Base-by-base conservation (phyloP, 371 early-diverging fungal genomes). In the Lichtheimia hyalospora region DNA sequence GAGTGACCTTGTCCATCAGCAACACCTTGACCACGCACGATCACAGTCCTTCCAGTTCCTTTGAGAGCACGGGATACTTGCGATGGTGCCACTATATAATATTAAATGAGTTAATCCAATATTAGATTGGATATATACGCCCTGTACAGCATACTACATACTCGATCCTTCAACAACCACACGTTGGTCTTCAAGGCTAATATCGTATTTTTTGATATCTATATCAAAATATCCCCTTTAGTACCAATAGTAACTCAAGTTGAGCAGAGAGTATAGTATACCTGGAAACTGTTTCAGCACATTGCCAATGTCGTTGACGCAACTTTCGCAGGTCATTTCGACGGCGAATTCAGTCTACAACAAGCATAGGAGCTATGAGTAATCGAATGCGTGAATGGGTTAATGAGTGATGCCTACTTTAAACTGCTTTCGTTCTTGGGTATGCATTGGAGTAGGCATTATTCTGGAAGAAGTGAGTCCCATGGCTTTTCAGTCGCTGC, bases 251-350 rank as follows among this genome's bases (percentile, higher is more conserved):
- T 12, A 20, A 48, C 27, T 5, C 12, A 34, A 43, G 21, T n/a
- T 16, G 10, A 50, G 18, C 6, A 7, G 54, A 28, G 27, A 34
- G 34, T 10, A 25, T 25, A 25, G 10, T 20, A 56, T 78, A 84
- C 85, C 86, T 21, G 84, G 70, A 41, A 76, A 73, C 2, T 69
- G 48, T 6, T 82, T 66, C 18, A 92, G 74, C 7, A 84, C 83
- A 15, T 78, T 78, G 41, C 71, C 74, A 48, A 92, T 79, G 53
- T 84, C 83, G 44, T 86, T 69, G 0, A 89, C 92, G 59, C 92
- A 92, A 28, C 84, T 74, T 67, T 87, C 78, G 57, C 92, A 92
- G 10, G 91, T 88, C 90, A 92, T 89, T 71, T 91, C 88, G 53
- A 92, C 92, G 7, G 92, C 92, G 57, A 89, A 89, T 62, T 92